A percentile compares a stretch with the other conserved stretches of the same genome.
Evolutionary conservation across 2,329 filamentous ascomycete species (phyloP).

Genomic region (Cercospora janseana): DNA sequence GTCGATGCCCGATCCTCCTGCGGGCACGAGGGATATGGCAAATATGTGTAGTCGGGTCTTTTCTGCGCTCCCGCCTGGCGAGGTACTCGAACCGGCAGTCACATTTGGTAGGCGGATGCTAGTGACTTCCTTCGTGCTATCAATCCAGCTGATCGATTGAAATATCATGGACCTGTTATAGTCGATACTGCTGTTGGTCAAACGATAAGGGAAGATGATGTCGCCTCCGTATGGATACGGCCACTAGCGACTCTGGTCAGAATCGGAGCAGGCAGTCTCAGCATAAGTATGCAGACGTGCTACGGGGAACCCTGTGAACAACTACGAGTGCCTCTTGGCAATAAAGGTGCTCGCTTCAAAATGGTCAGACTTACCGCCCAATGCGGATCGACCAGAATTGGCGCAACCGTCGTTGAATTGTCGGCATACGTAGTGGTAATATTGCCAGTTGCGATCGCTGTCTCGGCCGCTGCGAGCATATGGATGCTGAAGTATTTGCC

Average conservation of each 20-base stretch:
- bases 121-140: constrained; percentile 41
- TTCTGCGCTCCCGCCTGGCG: constrained; percentile 33
- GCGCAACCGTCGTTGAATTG: constrained; percentile 36
- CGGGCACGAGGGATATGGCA: constrained; percentile 39
- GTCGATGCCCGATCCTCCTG: constrained; percentile 27
- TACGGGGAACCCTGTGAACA: too few species aligned
- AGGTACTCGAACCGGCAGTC: constrained; percentile 36
- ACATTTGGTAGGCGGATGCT: constrained; percentile 41
- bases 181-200: constrained; percentile 40
- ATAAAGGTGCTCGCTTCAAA: neutral
- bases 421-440: constrained; percentile 43
- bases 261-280: too few species aligned
- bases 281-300: too few species aligned
- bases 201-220: constrained; percentile 41
- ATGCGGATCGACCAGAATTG: neutral
- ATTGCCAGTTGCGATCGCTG: constrained; percentile 39
- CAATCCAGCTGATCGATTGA: constrained; percentile 42
- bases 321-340: neutral
- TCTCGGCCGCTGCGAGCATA: constrained; percentile 44
- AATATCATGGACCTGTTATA: constrained; percentile 45
- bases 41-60: constrained; percentile 42
- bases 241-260: too few species aligned
- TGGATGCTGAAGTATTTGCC: constrained; percentile 41
- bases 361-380: neutral
- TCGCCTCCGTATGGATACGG: constrained; percentile 45